Percentiles rank a stretch among this genome's conserved stretches.
phyloP scores from a whole-genome alignment of 2,329 filamentous ascomycete species.

The Aspergillus neoniger region DNA sequence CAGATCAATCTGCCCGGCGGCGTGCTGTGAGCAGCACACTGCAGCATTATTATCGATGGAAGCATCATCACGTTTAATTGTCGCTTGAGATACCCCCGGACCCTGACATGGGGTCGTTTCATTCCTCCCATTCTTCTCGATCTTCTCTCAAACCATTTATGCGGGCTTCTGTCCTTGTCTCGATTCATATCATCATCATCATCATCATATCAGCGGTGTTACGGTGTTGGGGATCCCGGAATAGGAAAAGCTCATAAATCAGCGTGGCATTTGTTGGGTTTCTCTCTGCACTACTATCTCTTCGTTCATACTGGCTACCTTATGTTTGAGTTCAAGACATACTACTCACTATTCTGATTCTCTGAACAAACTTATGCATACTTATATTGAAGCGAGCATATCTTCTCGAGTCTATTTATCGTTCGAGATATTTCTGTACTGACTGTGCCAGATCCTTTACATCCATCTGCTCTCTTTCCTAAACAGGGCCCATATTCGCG shows the following conservation, averaged over 20 bases:
- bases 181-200: neutral
- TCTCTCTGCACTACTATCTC: neutral
- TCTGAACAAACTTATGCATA: too few species aligned
- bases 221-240: constrained; percentile 1
- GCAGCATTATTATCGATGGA: constrained; percentile 3
- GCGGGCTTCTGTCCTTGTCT: neutral
- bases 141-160: neutral
- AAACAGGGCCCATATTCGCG: too few species aligned
- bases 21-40: constrained; percentile 27
- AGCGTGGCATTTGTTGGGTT: neutral
- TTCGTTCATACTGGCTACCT: neutral
- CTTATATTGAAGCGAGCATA: too few species aligned
- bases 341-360: neutral
- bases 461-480: too few species aligned
- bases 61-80: constrained; percentile 11
- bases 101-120: neutral
- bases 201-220: constrained; percentile 5
- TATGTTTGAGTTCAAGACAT: neutral
- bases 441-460: too few species aligned
- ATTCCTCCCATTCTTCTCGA: neutral
- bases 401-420: too few species aligned
- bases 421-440: too few species aligned
- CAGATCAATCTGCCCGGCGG: constrained; percentile 38
- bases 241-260: constrained; percentile 4
- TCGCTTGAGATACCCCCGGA: constrained; percentile 24